Conservation (phyloP, 2,329 filamentous ascomycete genomes). For the Exophiala spinifera region DNA sequence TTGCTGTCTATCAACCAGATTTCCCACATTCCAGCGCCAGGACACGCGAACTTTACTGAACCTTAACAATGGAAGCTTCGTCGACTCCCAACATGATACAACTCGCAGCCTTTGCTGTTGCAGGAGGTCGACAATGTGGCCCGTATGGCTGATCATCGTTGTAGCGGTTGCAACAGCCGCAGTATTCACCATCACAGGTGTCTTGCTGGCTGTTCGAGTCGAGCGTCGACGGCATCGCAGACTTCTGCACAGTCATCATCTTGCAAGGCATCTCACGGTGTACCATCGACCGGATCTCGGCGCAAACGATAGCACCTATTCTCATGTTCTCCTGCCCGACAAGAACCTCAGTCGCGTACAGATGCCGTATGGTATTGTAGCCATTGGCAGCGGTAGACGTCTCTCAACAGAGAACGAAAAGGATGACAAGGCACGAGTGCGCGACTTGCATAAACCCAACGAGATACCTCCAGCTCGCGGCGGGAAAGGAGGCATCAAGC, state of each 20-base stretch:
- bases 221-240: slow-evolving; percentile 22
- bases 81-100: slow-evolving; percentile 9
- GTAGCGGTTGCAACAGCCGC: slow-evolving; percentile 19
- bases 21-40: slow-evolving; percentile 20
- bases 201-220: slow-evolving; percentile 17
- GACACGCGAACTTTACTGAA: slow-evolving; percentile 1
- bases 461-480: slow-evolving; percentile 12
- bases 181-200: slow-evolving; percentile 13
- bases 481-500: slow-evolving; percentile 13
- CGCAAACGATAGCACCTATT: slow-evolving; percentile 23
- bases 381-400: slow-evolving; percentile 1
- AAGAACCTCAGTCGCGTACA: slow-evolving; percentile 18
- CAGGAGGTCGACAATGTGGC: slow-evolving; percentile 22
- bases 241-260: slow-evolving; percentile 12
- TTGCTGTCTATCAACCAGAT: slow-evolving; percentile 14
- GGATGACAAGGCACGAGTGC: slow-evolving; percentile 17
- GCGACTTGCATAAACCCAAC: slow-evolving; percentile 30
- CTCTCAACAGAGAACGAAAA: slow-evolving; percentile 22
- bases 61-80: neutral
- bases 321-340: slow-evolving; percentile 18
- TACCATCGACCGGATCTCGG: slow-evolving; percentile 26
- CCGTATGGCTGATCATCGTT: slow-evolving; percentile 21
- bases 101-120: neutral
- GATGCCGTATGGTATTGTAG: slow-evolving; percentile 10
- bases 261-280: slow-evolving; percentile 17